Evolutionary conservation across 805 yeast genomes (phyloP).

Genomic region (Cyberlindnera americana): DNA sequence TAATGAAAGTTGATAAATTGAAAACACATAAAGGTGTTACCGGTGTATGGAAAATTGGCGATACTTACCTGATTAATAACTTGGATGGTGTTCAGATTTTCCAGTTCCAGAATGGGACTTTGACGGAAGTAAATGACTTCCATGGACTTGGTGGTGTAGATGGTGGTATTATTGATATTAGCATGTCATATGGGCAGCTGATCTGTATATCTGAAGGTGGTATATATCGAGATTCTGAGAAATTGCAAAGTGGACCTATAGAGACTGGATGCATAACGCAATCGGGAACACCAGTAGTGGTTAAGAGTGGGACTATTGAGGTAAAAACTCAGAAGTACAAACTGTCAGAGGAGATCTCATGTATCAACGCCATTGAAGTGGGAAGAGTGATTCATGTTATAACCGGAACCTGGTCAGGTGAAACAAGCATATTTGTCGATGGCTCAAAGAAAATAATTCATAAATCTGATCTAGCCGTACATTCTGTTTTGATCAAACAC

Average conservation of each 20-base stretch:
- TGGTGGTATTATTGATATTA: conserved; percentile 19
- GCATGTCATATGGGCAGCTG: conserved; percentile 1
- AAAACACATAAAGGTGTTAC: background rate
- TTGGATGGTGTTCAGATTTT: conserved; percentile 11
- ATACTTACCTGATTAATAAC: conserved; percentile 9
- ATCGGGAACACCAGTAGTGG: background rate
- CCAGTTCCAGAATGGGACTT: background rate
- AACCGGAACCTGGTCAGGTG: conserved; percentile 27
- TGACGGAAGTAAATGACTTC: conserved; percentile 7
- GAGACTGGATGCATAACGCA: conserved; percentile 8
- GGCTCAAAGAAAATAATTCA: conserved; percentile 6
- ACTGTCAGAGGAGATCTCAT: conserved; percentile 17
- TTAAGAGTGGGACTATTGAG: background rate
- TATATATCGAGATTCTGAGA: conserved; percentile 15
- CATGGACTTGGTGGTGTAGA: conserved; percentile 9
- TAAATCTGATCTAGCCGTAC: conserved; percentile 13
- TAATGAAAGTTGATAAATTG: background rate
- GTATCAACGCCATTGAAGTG: conserved; percentile 8
- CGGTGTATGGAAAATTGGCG: conserved; percentile 19
- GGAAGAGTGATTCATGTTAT: conserved; percentile 7
- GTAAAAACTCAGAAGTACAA: conserved; percentile 4
- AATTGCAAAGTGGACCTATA: background rate
- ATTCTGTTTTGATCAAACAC: conserved; percentile 20
- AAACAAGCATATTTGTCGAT: conserved; percentile 8
- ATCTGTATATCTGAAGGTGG: conserved; percentile 19